Percentiles rank a stretch among this genome's conserved stretches.
Conservation (phyloP, 1,284 basidiomycete genomes). For the Jaminaea rosea region DNA sequence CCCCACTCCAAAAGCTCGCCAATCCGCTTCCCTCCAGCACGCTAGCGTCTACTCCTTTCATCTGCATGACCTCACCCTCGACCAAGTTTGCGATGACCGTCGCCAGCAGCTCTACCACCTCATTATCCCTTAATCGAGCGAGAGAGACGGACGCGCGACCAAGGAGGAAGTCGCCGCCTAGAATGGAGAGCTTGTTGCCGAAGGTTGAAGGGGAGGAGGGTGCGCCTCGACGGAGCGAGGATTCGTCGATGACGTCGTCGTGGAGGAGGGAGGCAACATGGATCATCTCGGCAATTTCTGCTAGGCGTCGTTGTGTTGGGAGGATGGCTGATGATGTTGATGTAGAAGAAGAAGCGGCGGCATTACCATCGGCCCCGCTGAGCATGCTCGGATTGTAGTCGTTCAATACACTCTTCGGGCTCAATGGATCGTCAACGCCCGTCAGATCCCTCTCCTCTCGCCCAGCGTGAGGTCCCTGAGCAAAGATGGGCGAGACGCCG, state of each 20-base stretch:
- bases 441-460: constrained; percentile 5
- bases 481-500: constrained; percentile 57
- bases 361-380: constrained; percentile 55
- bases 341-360: not conserved
- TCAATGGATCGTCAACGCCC: constrained; percentile 61
- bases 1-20: constrained; percentile 8
- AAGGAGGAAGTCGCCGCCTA: constrained; percentile 90
- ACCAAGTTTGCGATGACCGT: constrained; percentile 90
- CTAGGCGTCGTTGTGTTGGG: constrained; percentile 81
- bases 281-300: constrained; percentile 97
- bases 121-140: constrained; percentile 71
- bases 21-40: constrained; percentile 4
- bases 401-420: constrained; percentile 65
- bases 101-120: constrained; percentile 87
- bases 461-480: constrained; percentile 15
- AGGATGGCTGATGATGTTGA: constrained; percentile 48
- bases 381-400: constrained; percentile 64
- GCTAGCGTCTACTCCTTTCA: constrained; percentile 48
- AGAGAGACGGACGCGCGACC: constrained; percentile 82
- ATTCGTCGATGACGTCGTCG: constrained; percentile 87
- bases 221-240: constrained; percentile 68
- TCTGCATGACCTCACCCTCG: constrained; percentile 89
- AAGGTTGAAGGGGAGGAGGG: constrained; percentile 78
- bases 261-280: constrained; percentile 92
- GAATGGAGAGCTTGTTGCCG: constrained; percentile 89